Evolutionary conservation across 495 filamentous ascomycete genomes (phyloP).

Genomic region (Rhypophila decipiens): DNA sequence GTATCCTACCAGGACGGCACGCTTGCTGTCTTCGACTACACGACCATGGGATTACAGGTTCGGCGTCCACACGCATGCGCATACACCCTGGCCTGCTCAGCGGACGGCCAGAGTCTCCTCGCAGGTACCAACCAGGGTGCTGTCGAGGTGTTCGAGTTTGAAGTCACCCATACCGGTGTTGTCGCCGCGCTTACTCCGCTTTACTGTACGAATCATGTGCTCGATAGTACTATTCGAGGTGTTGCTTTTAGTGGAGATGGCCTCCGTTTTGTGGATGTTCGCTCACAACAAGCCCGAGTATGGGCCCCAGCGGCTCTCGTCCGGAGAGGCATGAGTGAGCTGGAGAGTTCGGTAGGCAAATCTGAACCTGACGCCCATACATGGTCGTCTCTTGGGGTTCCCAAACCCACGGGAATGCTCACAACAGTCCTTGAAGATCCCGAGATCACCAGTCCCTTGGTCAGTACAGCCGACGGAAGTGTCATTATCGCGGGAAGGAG

Average conservation of each 20-base stretch:
- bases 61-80: conserved; percentile 4
- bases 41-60: conserved; percentile 5
- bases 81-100: conserved; percentile 19
- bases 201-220: conserved; percentile 16
- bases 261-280: conserved; percentile 22
- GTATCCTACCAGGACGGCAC: conserved; percentile 12
- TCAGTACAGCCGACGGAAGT: conserved; percentile 3
- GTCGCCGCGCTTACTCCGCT: conserved; percentile 11
- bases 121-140: conserved; percentile 16
- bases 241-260: conserved; percentile 24
- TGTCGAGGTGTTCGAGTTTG: conserved; percentile 25
- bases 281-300: conserved; percentile 20
- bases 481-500: conserved; percentile 17
- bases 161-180: conserved; percentile 1
- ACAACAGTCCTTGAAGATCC: conserved; percentile 2
- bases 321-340: conserved; percentile 7
- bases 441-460: conserved; percentile 15
- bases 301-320: conserved; percentile 27
- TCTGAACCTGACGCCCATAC: not conserved
- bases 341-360: conserved; percentile 5
- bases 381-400: not conserved
- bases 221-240: conserved; percentile 13
- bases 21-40: conserved; percentile 20
- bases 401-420: conserved; percentile 2
- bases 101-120: conserved; percentile 18